A percentile compares a stretch with the other conserved stretches of the same genome.
Evolutionary conservation across 495 filamentous ascomycete genomes (phyloP).

Genomic region (Darksidea phi): DNA sequence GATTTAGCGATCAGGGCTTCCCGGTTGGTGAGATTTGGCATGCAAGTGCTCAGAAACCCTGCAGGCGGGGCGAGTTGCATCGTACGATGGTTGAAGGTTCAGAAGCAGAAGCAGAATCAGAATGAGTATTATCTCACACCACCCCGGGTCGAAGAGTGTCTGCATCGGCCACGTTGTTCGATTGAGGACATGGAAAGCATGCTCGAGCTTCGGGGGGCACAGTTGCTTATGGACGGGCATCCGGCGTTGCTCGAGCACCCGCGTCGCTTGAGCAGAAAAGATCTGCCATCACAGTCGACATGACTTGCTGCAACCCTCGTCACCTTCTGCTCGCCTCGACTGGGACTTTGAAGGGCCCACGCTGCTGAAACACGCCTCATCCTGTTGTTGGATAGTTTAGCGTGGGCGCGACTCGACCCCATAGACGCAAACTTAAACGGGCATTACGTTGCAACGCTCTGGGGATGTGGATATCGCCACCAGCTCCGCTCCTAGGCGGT

Average conservation of each 20-base stretch:
- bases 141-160: background rate
- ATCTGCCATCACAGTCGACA: constrained; percentile 8
- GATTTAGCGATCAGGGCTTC: background rate
- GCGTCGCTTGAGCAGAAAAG: constrained; percentile 14
- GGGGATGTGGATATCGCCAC: background rate
- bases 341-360: constrained; percentile 8
- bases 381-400: constrained; percentile 17
- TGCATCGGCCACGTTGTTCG: background rate
- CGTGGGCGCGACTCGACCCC: constrained; percentile 11
- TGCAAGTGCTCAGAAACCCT: constrained; percentile 6
- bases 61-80: background rate
- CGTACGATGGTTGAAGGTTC: background rate
- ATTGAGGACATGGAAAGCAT: no score
- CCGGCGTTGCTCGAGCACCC: background rate
- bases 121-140: background rate
- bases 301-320: constrained; percentile 2
- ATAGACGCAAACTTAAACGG: background rate
- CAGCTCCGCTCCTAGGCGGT: background rate
- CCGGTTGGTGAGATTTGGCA: background rate
- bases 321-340: constrained; percentile 15
- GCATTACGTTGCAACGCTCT: background rate
- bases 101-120: no score
- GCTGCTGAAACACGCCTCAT: constrained; percentile 29
- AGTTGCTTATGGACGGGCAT: background rate
- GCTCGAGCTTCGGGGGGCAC: background rate